Percentiles rank a stretch among this genome's conserved stretches.
Evolutionary conservation across 257 asterid genomes (phyloP).

Genomic region (Ehretia macrophylla): DNA sequence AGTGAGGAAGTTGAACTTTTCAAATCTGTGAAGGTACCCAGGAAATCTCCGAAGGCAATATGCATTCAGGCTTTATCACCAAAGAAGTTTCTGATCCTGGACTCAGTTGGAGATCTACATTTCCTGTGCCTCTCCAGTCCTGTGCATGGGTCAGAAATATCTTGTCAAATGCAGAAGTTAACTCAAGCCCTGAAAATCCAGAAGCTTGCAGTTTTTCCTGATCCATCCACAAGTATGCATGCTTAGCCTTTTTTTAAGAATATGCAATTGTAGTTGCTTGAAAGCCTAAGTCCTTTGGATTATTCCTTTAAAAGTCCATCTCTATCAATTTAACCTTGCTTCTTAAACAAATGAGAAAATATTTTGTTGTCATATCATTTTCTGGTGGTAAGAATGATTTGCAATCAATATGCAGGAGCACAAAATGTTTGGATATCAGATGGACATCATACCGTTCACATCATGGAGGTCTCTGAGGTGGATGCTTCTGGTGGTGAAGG

Average conservation of each 20-base stretch:
- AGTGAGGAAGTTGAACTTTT: slow-evolving; percentile 35
- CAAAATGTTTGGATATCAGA: slow-evolving; percentile 73
- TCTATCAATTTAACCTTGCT: neutral
- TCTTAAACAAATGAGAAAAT: neutral
- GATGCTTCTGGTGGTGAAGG: slow-evolving; percentile 39
- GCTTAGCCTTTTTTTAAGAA: slow-evolving; percentile 5
- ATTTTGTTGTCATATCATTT: too few species aligned
- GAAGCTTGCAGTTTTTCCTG: slow-evolving; percentile 58
- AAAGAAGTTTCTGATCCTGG: slow-evolving; percentile 54
- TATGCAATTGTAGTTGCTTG: neutral
- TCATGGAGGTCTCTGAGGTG: slow-evolving; percentile 41
- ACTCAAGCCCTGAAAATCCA: slow-evolving; percentile 50
- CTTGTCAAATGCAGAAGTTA: slow-evolving; percentile 39
- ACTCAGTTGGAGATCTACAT: slow-evolving; percentile 65
- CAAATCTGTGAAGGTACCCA: slow-evolving; percentile 23
- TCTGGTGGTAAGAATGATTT: neutral
- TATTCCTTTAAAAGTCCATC: neutral
- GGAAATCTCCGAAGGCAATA: slow-evolving; percentile 54
- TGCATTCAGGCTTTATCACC: slow-evolving; percentile 59
- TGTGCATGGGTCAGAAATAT: slow-evolving; percentile 40
- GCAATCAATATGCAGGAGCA: slow-evolving; percentile 51
- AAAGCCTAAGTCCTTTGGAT: neutral
- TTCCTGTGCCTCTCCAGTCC: slow-evolving; percentile 44
- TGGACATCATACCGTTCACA: slow-evolving; percentile 65
- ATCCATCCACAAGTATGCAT: slow-evolving; percentile 42